Conservation (phyloP, 345 rosid species). For the Citrus australasica region DNA sequence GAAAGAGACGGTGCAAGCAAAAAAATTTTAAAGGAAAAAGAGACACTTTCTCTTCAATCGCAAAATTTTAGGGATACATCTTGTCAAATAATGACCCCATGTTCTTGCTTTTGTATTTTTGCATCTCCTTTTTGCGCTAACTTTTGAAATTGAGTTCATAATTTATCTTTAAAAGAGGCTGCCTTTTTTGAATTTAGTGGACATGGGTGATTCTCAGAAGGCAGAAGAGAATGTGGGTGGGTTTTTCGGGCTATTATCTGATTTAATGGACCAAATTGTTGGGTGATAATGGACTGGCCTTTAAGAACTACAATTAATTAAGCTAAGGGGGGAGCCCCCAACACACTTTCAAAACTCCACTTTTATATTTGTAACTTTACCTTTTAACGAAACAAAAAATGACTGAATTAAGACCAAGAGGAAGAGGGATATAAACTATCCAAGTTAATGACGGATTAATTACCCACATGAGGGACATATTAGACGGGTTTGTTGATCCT, state of each 20-base stretch:
- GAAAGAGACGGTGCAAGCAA: slow-evolving; percentile 8
- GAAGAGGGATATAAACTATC: too few relatives aligned
- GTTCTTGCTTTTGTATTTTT: not conserved
- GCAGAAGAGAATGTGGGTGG: not conserved
- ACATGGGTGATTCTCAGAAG: not conserved
- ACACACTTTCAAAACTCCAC: too few relatives aligned
- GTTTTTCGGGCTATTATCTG: not conserved
- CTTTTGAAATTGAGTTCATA: not conserved
- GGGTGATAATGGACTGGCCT: not conserved
- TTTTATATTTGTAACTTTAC: too few relatives aligned
- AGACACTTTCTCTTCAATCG: not conserved
- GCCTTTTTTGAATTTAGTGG: not conserved
- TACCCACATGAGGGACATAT: too few relatives aligned
- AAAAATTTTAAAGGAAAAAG: not conserved
- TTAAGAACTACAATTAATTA: not conserved
- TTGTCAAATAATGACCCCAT: not conserved
- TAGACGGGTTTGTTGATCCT: too few relatives aligned
- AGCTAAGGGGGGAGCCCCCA: too few relatives aligned
- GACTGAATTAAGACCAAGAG: too few relatives aligned
- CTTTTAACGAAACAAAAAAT: too few relatives aligned
- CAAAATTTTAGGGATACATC: slow-evolving; percentile 12
- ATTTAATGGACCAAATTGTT: not conserved
- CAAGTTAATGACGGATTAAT: too few relatives aligned
- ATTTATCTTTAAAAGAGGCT: not conserved
- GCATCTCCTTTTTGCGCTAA: not conserved